phyloP scores from a whole-genome alignment of 306 rosid genomes.

The Lathyrus oleraceus region DNA sequence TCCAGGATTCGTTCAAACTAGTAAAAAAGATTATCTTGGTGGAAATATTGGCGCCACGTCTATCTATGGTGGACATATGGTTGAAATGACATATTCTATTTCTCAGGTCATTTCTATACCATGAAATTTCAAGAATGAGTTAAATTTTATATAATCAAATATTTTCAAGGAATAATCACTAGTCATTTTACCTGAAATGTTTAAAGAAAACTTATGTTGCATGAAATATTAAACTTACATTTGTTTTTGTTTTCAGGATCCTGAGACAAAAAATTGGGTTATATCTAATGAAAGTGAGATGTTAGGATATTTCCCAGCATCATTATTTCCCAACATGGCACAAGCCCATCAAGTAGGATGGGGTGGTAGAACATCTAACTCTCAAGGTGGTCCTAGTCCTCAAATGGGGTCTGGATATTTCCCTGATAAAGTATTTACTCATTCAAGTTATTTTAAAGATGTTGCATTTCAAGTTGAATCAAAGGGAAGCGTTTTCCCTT shows the following conservation, averaged over 20 bases:
- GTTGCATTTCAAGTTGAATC: not conserved
- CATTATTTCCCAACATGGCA: not conserved
- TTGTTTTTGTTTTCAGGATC: not conserved
- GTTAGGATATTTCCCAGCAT: slow-evolving; percentile 29
- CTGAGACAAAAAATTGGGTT: not conserved
- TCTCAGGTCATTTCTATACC: not conserved
- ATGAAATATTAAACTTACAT: too few species aligned
- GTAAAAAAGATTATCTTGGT: not conserved
- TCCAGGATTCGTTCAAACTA: slow-evolving; percentile 4
- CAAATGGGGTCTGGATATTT: slow-evolving; percentile 21
- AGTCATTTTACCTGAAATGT: too few species aligned
- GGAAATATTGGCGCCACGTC: not conserved
- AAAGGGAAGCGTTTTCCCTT: too few species aligned
- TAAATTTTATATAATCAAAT: too few species aligned
- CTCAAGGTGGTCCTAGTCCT: not conserved
- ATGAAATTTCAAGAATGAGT: not conserved
- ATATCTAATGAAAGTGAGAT: fast-evolving
- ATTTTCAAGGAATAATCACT: too few species aligned
- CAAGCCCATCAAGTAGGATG: not conserved
- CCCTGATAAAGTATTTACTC: not conserved
- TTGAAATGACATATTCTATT: not conserved
- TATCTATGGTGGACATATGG: fast-evolving
- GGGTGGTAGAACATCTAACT: not conserved
- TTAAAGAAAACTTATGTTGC: too few species aligned
- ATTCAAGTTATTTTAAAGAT: not conserved